A percentile compares a stretch with the other conserved stretches of the same genome.
These are phyloP conservation scores for Helenozyma baotianmanensis DNA, from an alignment of 805 yeast genomes.

Conservation along the genomic window DNA sequence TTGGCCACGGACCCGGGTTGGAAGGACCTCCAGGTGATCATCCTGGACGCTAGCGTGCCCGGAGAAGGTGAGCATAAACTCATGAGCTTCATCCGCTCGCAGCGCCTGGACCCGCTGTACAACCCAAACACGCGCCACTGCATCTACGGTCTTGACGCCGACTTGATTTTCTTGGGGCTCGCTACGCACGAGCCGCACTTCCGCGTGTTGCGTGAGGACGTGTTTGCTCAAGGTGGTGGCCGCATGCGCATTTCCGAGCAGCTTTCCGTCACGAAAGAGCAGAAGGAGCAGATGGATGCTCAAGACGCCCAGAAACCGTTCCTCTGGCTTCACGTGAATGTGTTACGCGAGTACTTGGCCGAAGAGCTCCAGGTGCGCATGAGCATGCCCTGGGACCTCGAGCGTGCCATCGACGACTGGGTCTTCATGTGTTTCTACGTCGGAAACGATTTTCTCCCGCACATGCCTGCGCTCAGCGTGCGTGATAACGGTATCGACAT, in stretches of 20 bases:
- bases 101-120: constrained; percentile 79
- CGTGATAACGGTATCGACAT: constrained; percentile 90
- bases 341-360: constrained; percentile 81
- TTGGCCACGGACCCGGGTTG: constrained; percentile 88
- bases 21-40: constrained; percentile 82
- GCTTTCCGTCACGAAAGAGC: constrained; percentile 57
- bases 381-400: constrained; percentile 77
- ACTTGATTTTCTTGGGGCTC: constrained; percentile 88
- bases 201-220: constrained; percentile 90
- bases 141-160: constrained; percentile 97
- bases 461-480: constrained; percentile 89
- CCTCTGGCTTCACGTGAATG: constrained; percentile 87
- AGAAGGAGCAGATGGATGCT: constrained; percentile 37
- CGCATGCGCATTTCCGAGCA: constrained; percentile 45
- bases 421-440: constrained; percentile 97
- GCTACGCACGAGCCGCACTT: constrained; percentile 99
- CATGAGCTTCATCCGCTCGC: constrained; percentile 92
- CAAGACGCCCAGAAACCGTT: constrained; percentile 70
- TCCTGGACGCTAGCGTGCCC: constrained; percentile 95
- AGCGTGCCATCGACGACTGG: constrained; percentile 98
- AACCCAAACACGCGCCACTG: constrained; percentile 94
- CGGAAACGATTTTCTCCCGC: constrained; percentile 98
- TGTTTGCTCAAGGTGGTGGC: constrained; percentile 69
- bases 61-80: constrained; percentile 99
- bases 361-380: constrained; percentile 74